Evolutionary conservation across 345 rosid genomes (phyloP).

Genomic region (Combretum micranthum): DNA sequence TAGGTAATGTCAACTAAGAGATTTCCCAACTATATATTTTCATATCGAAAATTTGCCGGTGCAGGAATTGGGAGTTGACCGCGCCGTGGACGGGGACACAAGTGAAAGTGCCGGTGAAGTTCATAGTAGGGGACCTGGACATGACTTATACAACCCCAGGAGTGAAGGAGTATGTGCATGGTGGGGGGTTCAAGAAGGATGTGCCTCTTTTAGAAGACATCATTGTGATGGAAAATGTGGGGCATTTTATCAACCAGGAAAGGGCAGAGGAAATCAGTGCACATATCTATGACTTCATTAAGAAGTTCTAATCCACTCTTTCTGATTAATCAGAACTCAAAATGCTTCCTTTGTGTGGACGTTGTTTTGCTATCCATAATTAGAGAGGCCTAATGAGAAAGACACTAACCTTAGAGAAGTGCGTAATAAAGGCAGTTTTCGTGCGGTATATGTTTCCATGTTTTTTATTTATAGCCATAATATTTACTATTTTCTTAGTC

Average conservation of each 20-base stretch:
- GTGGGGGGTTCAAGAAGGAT: conserved; percentile 37
- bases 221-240: conserved; percentile 56
- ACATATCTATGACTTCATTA: conserved; percentile 47
- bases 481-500: too few species aligned
- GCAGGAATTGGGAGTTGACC: conserved; percentile 76
- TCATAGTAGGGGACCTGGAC: conserved; percentile 56
- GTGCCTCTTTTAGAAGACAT: conserved; percentile 55
- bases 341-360: too few species aligned
- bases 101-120: conserved; percentile 63
- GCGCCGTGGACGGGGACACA: conserved; percentile 52
- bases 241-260: conserved; percentile 72
- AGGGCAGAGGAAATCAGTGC: conserved; percentile 47
- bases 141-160: conserved; percentile 56
- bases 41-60: too few species aligned
- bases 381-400: too few species aligned
- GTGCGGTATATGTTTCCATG: too few species aligned
- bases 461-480: too few species aligned
- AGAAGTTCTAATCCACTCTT: conserved; percentile 20
- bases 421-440: too few species aligned
- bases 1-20: too few species aligned
- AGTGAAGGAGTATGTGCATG: conserved; percentile 46
- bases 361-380: too few species aligned
- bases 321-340: too few species aligned
- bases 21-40: too few species aligned
- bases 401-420: too few species aligned